Percentiles rank a stretch among this genome's conserved stretches.
phyloP scores from a whole-genome alignment of 108 stramenopile species.

The Cyclotella kingstonii region DNA sequence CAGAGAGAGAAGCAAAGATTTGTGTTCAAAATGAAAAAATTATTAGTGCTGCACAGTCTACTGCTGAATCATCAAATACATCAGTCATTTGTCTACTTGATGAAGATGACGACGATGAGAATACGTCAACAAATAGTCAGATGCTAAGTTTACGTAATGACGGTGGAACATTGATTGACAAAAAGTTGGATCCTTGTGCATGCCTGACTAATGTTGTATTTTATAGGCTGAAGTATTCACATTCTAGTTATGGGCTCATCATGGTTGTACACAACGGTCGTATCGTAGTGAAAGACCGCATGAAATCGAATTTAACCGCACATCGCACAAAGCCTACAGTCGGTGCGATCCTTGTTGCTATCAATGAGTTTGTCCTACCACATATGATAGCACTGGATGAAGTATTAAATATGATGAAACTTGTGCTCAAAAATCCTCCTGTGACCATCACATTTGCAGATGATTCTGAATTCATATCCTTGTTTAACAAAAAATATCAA shows the following conservation, averaged over 20 bases:
- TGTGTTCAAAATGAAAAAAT: background rate
- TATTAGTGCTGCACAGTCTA: background rate
- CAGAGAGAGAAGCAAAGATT: constrained; percentile 23
- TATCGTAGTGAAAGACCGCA: constrained; percentile 32
- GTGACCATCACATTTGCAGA: constrained; percentile 33
- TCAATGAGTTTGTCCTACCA: constrained; percentile 42
- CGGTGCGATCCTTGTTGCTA: constrained; percentile 59
- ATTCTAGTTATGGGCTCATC: constrained; percentile 16
- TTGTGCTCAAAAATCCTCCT: constrained; percentile 7
- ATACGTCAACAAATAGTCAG: constrained; percentile 15
- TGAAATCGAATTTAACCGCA: background rate
- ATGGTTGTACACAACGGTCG: constrained; percentile 47
- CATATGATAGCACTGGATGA: constrained; percentile 5
- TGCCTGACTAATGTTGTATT: constrained; percentile 8
- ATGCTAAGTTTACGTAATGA: background rate
- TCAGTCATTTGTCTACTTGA: constrained; percentile 24
- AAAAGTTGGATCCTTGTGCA: constrained; percentile 6
- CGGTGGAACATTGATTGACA: background rate
- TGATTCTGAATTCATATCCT: constrained; percentile 31
- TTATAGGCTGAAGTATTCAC: constrained; percentile 13
- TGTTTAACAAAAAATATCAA: constrained; percentile 19
- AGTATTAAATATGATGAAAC: constrained; percentile 18
- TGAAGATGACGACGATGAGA: constrained; percentile 15
- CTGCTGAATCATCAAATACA: constrained; percentile 3
- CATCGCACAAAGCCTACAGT: constrained; percentile 28